Evolutionary conservation across 1,139 yeast genomes (phyloP), one percentile per base, ranked within the genome.

Genomic region (Lodderomyces jiufengensis): DNA sequence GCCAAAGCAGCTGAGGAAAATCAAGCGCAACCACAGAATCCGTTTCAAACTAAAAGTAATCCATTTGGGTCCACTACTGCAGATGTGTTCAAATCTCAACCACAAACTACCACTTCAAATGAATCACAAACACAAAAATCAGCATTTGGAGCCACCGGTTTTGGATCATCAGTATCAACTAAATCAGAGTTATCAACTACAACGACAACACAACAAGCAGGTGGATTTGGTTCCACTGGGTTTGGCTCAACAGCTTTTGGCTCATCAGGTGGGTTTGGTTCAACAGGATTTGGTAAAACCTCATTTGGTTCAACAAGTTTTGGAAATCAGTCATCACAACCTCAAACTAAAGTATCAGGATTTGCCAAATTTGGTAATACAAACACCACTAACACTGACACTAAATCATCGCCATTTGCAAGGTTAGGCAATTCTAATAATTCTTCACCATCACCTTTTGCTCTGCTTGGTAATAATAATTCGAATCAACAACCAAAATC

Each of bases 171-270:
- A 18, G 7, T 7, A 5, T 18, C 20, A 5, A 18, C 20, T n/a
- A n/a, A n/a, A n/a, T n/a, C 10, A n/a, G n/a, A n/a, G n/a, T n/a
- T n/a, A 18, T 18, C 20, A 18, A n/a, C 24, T 11, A 3, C 24
- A 20, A 21, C 12, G n/a, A 4, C 29, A 4, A 27, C n/a, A 6
- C 29, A 4, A 27, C 29, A 10, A 26, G 12, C 31, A 13, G 24
- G 31, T 14, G 29, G 39, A 11, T 38, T 43, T 33, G 43, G 47
- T 9, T 20, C 38, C 18, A 32, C 50, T n/a, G 44, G 49, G n/a
- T 47, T 51, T 37, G 59, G 58, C 9, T 23, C 36, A 3, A 13
- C 51, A 6, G 21, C 40, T 2, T 33, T 38, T 24, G 40, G 39
- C 3, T 9, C 42, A 23, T 31, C 56, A 5, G 38, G 48, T 1